These are phyloP conservation scores for Jaenimonas drosophilae DNA, from an alignment of 208 protist genomes.

Conservation along the genomic window DNA sequence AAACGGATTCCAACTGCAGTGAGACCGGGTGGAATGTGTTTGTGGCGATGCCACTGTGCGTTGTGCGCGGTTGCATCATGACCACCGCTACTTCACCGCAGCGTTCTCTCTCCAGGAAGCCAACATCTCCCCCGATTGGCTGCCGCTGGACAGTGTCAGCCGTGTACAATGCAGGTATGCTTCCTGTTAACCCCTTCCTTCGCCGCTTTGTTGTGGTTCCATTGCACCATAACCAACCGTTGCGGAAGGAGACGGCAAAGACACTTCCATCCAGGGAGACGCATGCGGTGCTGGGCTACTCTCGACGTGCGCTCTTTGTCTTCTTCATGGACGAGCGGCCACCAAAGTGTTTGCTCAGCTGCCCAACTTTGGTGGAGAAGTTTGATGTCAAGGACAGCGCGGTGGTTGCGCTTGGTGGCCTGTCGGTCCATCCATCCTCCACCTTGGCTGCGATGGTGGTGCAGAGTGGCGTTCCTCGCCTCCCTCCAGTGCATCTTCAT, in stretches of 20 bases:
- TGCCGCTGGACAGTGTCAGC: background rate
- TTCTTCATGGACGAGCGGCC: slow-evolving; percentile 20
- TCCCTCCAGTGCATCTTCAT: slow-evolving; percentile 31
- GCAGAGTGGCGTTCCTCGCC: slow-evolving; percentile 14
- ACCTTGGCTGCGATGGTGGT: slow-evolving; percentile 32
- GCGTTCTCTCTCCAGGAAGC: too few relatives aligned
- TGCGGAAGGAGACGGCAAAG: too few relatives aligned
- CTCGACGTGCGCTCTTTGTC: slow-evolving; percentile 21
- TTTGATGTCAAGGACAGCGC: slow-evolving; percentile 12
- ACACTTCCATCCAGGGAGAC: too few relatives aligned
- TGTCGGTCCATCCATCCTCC: slow-evolving; percentile 53
- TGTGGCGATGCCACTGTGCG: too few relatives aligned
- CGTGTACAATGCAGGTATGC: background rate
- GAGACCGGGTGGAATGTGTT: too few relatives aligned
- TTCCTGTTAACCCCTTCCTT: too few relatives aligned
- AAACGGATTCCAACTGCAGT: too few relatives aligned
- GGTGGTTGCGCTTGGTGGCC: slow-evolving; percentile 22
- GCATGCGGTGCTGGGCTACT: slow-evolving; percentile 30
- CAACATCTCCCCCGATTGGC: too few relatives aligned
- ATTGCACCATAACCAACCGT: too few relatives aligned
- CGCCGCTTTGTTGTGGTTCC: too few relatives aligned
- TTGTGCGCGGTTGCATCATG: too few relatives aligned
- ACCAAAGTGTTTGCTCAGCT: slow-evolving; percentile 33
- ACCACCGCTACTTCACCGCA: too few relatives aligned
- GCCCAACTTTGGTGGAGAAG: slow-evolving; percentile 16